Evolutionary conservation across 257 asterid species (phyloP), one percentile per base, ranked within the genome.

Genomic region (Mentha longifolia): DNA sequence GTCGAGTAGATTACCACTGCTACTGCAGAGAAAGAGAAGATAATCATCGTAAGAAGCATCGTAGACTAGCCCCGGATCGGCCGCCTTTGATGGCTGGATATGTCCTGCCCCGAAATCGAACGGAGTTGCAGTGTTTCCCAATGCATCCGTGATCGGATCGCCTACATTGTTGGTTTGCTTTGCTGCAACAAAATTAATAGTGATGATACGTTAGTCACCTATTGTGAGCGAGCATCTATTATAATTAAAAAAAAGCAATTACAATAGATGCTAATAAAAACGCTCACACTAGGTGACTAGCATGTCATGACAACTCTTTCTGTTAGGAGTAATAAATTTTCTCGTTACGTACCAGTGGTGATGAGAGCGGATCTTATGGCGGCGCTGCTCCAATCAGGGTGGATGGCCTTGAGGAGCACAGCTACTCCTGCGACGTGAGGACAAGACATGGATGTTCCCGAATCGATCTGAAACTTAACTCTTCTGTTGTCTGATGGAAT

Each of bases 381-480:
- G 16, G 91, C 83, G 35, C 85, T 80, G 22, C 85, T 84, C 89
- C 92, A 86, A 52, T 72, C 57, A 0, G 87, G 92, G 66, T 86
- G 87, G 28, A 82, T 60, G 22, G 89, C 85, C 69, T 82, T 86
- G 28, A 86, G 59, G 22, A 84, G 82, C 1, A 82, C 83, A 25
- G 83, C 84, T 0, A 69, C 55, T 0, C 71, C 88, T 0, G 86
- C 71, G 7, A 85, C 86, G 35, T 86, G 89, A 3, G 92, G 89
- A 71, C 85, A 84, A 10, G 92, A 56, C 92, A 86, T 84, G 37
- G 92, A 86, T 1, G 88, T 86, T 28, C 89, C 87, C 0, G 86
- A 82, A 0, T 4, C 9, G 1, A 84, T 35, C 0, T 80, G 57
- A n/a, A 52, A 86, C 72, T 82, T 74, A 3, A 71, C 83, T 7